phyloP scores from a whole-genome alignment of 23 red algal species.

The Agarophyton chilense region DNA sequence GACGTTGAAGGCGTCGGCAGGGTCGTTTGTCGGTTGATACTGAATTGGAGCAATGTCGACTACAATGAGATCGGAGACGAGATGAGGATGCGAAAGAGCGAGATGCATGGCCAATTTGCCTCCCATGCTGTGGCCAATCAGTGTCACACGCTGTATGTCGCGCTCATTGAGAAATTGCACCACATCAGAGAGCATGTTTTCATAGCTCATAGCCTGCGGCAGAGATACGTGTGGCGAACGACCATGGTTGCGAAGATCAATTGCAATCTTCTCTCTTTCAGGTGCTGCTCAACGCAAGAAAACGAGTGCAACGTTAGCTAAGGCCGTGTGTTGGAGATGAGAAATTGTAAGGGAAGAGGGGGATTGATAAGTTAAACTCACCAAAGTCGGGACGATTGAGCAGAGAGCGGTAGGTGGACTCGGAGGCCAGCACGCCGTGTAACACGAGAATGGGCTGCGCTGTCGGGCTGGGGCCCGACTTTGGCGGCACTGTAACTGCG shows the following conservation, averaged over 20 bases:
- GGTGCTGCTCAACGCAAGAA: not conserved
- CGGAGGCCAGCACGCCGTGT: slow-evolving; percentile 89
- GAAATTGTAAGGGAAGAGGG: too few species aligned
- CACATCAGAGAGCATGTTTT: slow-evolving; percentile 73
- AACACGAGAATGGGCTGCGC: slow-evolving; percentile 82
- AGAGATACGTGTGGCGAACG: slow-evolving; percentile 63
- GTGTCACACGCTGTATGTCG: slow-evolving; percentile 5
- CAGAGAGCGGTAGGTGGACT: slow-evolving; percentile 78
- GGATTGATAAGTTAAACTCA: not conserved
- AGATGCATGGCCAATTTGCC: slow-evolving; percentile 85
- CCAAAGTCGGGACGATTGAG: slow-evolving; percentile 88
- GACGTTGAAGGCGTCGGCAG: not conserved
- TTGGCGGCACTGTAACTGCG: not conserved
- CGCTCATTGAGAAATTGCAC: slow-evolving; percentile 41
- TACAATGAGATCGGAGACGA: slow-evolving; percentile 80
- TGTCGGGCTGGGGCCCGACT: not conserved
- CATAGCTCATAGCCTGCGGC: slow-evolving; percentile 64
- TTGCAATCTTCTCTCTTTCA: slow-evolving; percentile 44
- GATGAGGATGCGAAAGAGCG: slow-evolving; percentile 64
- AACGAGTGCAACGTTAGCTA: not conserved
- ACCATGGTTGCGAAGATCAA: slow-evolving; percentile 94
- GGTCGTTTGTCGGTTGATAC: slow-evolving; percentile 33
- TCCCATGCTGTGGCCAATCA: slow-evolving; percentile 93
- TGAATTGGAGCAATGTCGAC: slow-evolving; percentile 88
- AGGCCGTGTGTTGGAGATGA: too few species aligned